These are phyloP conservation scores for Astrothelium macrocarpum DNA, from an alignment of 495 filamentous ascomycete genomes.

Conservation along the genomic window DNA sequence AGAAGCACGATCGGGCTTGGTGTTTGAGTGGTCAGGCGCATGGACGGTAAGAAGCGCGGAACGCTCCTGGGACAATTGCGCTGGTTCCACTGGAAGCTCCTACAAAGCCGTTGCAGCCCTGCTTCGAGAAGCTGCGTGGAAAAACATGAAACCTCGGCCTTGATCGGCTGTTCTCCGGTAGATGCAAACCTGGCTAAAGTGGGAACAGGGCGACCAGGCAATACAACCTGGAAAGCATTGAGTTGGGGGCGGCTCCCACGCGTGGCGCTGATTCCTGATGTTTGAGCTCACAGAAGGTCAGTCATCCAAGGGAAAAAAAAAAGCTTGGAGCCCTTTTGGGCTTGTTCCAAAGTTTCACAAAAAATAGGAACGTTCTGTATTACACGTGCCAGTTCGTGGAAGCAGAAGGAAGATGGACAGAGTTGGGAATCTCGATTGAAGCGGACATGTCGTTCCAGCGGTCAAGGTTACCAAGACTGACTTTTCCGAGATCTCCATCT, in stretches of 20 bases:
- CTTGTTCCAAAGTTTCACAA: background rate
- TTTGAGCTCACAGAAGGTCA: background rate
- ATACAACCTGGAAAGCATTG: background rate
- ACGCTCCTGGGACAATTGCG: constrained; percentile 5
- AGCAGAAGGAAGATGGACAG: background rate
- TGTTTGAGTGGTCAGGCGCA: constrained; percentile 6
- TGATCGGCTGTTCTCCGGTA: background rate
- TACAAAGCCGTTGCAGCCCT: constrained; percentile 6
- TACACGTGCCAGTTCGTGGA: background rate
- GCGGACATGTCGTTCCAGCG: background rate
- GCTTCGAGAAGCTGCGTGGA: background rate
- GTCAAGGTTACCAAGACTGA: background rate
- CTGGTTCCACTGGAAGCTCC: constrained; percentile 6
- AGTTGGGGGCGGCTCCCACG: background rate
- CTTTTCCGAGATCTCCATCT: constrained; percentile 6
- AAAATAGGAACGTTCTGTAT: background rate
- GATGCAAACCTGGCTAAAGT: background rate
- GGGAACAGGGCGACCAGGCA: background rate
- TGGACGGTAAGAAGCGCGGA: constrained; percentile 3
- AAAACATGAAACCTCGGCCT: background rate
- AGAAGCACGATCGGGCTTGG: background rate
- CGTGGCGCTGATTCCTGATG: constrained; percentile 1
- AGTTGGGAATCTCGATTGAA: background rate
- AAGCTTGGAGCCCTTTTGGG: background rate
- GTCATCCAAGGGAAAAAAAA: background rate